Conservation (phyloP, 1,284 basidiomycete species). For the Austroboletus novae-zelandiae region DNA sequence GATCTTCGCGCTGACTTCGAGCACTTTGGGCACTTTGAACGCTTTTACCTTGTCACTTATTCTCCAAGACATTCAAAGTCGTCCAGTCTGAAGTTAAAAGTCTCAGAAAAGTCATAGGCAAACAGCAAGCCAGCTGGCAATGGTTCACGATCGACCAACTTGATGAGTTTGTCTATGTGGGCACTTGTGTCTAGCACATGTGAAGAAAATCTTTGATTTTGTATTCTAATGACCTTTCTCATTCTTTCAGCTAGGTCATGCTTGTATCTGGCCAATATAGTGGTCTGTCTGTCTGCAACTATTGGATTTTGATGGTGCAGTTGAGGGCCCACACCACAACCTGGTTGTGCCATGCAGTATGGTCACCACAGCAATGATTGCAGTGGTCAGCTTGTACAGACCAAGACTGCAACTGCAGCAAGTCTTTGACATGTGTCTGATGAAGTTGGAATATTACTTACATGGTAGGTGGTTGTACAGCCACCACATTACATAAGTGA, state of each 20-base stretch:
- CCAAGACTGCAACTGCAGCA: slow-evolving; percentile 11
- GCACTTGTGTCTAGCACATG: slow-evolving; percentile 42
- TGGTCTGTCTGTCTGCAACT: slow-evolving; percentile 31
- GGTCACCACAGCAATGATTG: slow-evolving; percentile 34
- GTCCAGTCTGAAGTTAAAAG: too few species aligned
- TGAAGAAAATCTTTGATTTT: slow-evolving; percentile 16
- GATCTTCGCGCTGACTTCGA: too few species aligned
- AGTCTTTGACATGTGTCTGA: slow-evolving; percentile 34
- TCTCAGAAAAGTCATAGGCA: too few species aligned
- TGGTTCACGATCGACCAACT: slow-evolving; percentile 29
- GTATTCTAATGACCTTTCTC: background rate
- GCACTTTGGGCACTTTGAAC: too few species aligned
- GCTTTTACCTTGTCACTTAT: too few species aligned
- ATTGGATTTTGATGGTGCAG: slow-evolving; percentile 30
- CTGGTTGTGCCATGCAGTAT: slow-evolving; percentile 35
- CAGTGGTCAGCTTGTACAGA: slow-evolving; percentile 35
- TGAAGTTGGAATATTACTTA: too few species aligned
- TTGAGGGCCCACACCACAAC: slow-evolving; percentile 38
- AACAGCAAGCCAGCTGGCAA: slow-evolving; percentile 36
- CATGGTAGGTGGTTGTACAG: too few species aligned
- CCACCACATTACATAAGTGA: too few species aligned
- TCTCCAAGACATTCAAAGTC: too few species aligned
- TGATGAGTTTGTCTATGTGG: slow-evolving; percentile 31
- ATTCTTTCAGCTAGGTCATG: slow-evolving; percentile 36
- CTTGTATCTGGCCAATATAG: slow-evolving; percentile 37